A percentile compares a stretch with the other conserved stretches of the same genome.
These are phyloP conservation scores for Barnettozyma botsteinii DNA, from an alignment of 805 yeast species.

Conservation along the genomic window DNA sequence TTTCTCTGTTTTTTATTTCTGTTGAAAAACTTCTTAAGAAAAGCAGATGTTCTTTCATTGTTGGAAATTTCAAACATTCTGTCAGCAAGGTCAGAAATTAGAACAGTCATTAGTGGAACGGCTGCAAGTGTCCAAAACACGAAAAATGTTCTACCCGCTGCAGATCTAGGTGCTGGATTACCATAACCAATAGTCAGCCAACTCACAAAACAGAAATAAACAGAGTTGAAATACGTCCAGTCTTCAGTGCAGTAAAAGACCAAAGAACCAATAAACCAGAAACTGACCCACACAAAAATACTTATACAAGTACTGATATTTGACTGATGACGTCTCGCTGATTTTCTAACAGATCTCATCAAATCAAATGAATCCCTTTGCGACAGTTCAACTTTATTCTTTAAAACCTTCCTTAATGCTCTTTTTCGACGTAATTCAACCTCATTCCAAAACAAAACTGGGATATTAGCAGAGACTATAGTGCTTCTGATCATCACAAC, in stretches of 20 bases:
- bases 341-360: constrained; percentile 47
- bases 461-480: constrained; percentile 53
- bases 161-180: constrained; percentile 54
- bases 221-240: constrained; percentile 66
- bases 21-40: constrained; percentile 9
- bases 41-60: constrained; percentile 11
- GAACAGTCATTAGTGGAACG: constrained; percentile 80
- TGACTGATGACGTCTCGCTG: constrained; percentile 35
- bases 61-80: constrained; percentile 33
- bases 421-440: constrained; percentile 45
- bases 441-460: constrained; percentile 61
- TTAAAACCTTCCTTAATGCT: constrained; percentile 21
- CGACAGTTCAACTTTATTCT: constrained; percentile 24
- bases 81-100: constrained; percentile 70
- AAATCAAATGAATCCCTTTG: constrained; percentile 46
- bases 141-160: constrained; percentile 69
- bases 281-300: constrained; percentile 41
- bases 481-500: constrained; percentile 64
- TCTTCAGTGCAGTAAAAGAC: constrained; percentile 54
- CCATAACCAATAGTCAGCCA: constrained; percentile 85
- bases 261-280: constrained; percentile 72
- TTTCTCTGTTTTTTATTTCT: not conserved
- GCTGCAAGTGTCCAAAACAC: constrained; percentile 78
- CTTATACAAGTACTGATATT: constrained; percentile 35
- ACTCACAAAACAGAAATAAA: constrained; percentile 75